These are phyloP conservation scores for Leccinum solheimii DNA, from an alignment of 1,284 basidiomycete genomes.

Conservation along the genomic window DNA sequence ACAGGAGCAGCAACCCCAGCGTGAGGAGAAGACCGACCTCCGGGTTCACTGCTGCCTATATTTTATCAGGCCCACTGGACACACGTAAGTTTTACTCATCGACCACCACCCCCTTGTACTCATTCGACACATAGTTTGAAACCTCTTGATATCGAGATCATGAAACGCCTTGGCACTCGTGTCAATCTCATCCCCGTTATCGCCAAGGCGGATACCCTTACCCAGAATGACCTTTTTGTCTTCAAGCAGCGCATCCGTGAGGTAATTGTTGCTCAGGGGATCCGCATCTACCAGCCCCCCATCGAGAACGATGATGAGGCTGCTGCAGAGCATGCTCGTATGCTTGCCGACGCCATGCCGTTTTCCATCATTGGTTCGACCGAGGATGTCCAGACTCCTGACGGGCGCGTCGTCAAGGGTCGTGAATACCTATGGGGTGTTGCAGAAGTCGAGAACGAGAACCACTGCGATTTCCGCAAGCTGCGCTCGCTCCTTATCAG, in stretches of 20 bases:
- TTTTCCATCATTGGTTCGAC: constrained; percentile 99
- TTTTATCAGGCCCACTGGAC: constrained; percentile 95
- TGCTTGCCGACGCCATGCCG: constrained; percentile 88
- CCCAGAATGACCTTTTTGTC: constrained; percentile 84
- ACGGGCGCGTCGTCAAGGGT: constrained; percentile 94
- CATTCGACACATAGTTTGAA: constrained; percentile 64
- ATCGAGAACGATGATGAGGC: constrained; percentile 90
- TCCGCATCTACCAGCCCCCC: constrained; percentile 93
- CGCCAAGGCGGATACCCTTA: constrained; percentile 94
- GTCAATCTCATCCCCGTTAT: constrained; percentile 97
- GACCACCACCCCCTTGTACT: constrained; percentile 4
- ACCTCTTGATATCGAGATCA: constrained; percentile 98
- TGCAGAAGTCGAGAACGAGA: constrained; percentile 98
- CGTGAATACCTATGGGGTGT: constrained; percentile 99
- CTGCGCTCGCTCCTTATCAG: constrained; percentile 94
- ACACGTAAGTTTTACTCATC: constrained; percentile 65
- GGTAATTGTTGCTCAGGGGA: constrained; percentile 87
- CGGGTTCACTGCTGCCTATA: constrained; percentile 97
- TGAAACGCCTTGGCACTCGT: constrained; percentile 92
- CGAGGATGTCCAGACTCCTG: constrained; percentile 87
- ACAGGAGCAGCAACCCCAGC: constrained; percentile 97
- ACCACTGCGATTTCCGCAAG: constrained; percentile 99
- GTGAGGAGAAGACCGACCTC: constrained; percentile 91
- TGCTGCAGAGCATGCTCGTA: constrained; percentile 86
- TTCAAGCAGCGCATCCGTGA: constrained; percentile 98